Evolutionary conservation across 176 grass and related monocot genomes (phyloP), one percentile per base, ranked within the genome.

Genomic region (Echinochloa phyllopogon): DNA sequence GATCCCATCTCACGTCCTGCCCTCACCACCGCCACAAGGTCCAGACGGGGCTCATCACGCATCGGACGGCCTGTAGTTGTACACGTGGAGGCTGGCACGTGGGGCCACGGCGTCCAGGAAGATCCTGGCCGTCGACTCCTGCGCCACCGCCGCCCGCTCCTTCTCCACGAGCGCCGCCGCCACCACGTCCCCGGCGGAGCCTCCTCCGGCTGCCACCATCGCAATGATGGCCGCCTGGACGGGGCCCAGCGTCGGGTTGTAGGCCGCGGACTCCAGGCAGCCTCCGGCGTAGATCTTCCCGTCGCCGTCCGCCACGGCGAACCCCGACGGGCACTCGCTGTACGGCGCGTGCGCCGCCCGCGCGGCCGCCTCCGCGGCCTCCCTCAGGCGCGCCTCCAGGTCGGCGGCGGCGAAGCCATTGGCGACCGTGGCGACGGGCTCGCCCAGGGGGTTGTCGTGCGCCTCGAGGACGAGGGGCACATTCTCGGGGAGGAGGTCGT

Each of bases 231-330:
- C 96, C 37, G 89, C 57, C 96, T 98, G 96, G 37, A 93, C 82
- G 45, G 96, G 96, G 14, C 93, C 91, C n/a, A 98, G 89, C 8
- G 91, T 95, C 10, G 96, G 96, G 80, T 98, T 98, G 78, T 95
- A 98, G 33, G 96, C 96, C 3, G 96, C 96, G 1, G 92, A 95
- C 57, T 98, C 96, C 1, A 85, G 66, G 81, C 90, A 95, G 0
- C 93, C 86, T 10, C 95, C 93, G 42, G 87, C 91, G 76, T 93
- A 92, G 67, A 98, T 91, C 74, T 58, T 86, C 23, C 91, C 93
- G 20, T 84, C 85, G 0, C 79, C 62, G 86, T 95, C 93, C 21
- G 83, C 95, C 76, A 98, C 93, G n/a, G 95, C 82, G 59, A 98
- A 93, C 5, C 95, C 95, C 60, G 95, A 75, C 12, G 95, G 73